Evolutionary conservation across 1,284 basidiomycete genomes (phyloP).

Genomic region (Sphagnurus paluster): DNA sequence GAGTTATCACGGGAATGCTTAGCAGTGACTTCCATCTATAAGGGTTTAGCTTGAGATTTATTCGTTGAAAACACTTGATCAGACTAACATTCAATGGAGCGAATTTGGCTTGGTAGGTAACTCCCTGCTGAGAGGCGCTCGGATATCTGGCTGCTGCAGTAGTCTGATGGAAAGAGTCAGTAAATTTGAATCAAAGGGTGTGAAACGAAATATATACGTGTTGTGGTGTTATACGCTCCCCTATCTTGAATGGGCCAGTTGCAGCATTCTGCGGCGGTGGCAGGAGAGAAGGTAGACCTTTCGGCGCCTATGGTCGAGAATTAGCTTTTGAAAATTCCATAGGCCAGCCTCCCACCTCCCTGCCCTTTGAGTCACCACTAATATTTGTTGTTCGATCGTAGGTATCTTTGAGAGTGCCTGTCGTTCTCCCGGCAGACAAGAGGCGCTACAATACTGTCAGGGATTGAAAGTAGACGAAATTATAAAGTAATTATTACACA

Average conservation of each 20-base stretch:
- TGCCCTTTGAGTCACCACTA: neutral
- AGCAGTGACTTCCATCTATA: neutral
- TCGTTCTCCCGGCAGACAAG: too few relatives aligned
- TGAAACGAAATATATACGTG: constrained; percentile 15
- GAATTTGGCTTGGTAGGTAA: neutral
- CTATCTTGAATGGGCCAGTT: neutral
- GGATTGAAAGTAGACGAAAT: too few relatives aligned
- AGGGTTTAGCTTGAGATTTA: neutral
- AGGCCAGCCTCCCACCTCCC: neutral
- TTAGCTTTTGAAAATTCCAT: neutral
- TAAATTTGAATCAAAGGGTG: neutral
- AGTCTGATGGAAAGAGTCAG: constrained; percentile 9
- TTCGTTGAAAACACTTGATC: neutral
- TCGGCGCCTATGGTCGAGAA: neutral
- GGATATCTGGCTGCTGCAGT: constrained; percentile 8
- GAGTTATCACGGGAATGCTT: neutral
- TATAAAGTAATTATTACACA: constrained; percentile 3
- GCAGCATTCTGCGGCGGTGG: neutral
- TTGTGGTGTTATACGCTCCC: constrained; percentile 8
- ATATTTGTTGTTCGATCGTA: neutral
- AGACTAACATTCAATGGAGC: neutral
- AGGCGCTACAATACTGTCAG: too few relatives aligned
- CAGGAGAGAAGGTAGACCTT: constrained; percentile 10
- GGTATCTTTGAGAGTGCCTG: neutral
- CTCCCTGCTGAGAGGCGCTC: constrained; percentile 8